Percentiles rank a stretch among this genome's conserved stretches.
Evolutionary conservation across 1,139 yeast species (phyloP).

Genomic region (Pichia norvegensis): DNA sequence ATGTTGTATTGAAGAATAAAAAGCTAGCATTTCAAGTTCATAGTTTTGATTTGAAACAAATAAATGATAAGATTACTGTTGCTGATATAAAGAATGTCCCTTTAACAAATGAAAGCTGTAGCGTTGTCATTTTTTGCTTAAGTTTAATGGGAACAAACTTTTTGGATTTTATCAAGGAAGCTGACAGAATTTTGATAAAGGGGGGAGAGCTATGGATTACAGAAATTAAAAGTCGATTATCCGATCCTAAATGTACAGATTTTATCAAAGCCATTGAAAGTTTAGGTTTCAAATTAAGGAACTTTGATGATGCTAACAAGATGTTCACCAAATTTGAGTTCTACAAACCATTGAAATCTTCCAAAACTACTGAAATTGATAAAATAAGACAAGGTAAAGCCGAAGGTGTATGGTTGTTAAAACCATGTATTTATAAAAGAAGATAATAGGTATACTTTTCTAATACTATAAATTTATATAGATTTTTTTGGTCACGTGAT

Average conservation of each 20-base stretch:
- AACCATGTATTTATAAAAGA: constrained; percentile 93
- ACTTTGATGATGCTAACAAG: constrained; percentile 78
- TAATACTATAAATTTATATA: not conserved
- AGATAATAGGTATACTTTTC: constrained; percentile 37
- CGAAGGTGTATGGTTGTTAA: constrained; percentile 82
- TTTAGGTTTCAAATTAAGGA: constrained; percentile 79
- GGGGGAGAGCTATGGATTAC: constrained; percentile 96
- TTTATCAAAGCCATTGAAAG: constrained; percentile 72
- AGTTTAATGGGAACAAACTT: constrained; percentile 97
- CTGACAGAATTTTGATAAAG: constrained; percentile 77
- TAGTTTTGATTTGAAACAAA: constrained; percentile 84
- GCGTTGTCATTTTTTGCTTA: constrained; percentile 82
- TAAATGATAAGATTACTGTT: constrained; percentile 82
- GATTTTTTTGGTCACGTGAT: not conserved
- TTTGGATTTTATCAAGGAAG: constrained; percentile 84
- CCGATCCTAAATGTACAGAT: constrained; percentile 60
- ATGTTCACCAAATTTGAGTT: constrained; percentile 95
- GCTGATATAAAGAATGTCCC: constrained; percentile 94
- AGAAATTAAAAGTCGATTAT: constrained; percentile 87
- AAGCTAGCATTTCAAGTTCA: constrained; percentile 56
- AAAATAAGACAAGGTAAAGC: constrained; percentile 48
- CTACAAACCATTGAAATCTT: constrained; percentile 73
- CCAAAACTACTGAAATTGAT: constrained; percentile 43
- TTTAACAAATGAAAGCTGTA: constrained; percentile 64
- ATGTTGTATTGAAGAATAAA: constrained; percentile 29